These are phyloP conservation scores for Kodamaea nitidulidarum DNA, from an alignment of 805 yeast genomes.

Conservation along the genomic window DNA sequence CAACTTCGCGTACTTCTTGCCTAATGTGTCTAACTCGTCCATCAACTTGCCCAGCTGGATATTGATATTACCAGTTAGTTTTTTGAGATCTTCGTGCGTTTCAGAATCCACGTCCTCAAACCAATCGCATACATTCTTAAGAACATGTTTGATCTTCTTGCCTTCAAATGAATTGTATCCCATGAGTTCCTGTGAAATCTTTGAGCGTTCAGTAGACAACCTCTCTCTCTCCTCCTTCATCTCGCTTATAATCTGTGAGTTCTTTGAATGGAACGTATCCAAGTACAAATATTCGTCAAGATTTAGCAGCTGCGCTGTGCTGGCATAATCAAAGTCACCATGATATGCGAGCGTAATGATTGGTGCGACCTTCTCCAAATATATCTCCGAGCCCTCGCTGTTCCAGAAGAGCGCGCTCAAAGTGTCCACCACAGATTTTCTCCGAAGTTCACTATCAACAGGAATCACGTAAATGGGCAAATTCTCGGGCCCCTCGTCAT, in stretches of 20 bases:
- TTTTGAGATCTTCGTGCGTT: constrained; percentile 15
- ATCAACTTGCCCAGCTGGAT: constrained; percentile 15
- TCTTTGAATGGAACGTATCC: constrained; percentile 27
- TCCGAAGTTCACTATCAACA: constrained; percentile 31
- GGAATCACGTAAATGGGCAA: constrained; percentile 21
- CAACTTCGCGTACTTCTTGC: constrained; percentile 12
- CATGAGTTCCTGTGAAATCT: constrained; percentile 26
- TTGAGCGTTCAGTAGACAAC: constrained; percentile 15
- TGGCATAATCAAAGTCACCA: constrained; percentile 23
- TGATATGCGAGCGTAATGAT: constrained; percentile 27
- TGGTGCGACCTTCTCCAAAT: constrained; percentile 26
- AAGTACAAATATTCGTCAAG: constrained; percentile 34
- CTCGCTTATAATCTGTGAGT: constrained; percentile 17
- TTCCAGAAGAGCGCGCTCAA: constrained; percentile 38
- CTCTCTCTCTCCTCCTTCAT: constrained; percentile 17
- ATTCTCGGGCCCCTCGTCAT: constrained; percentile 11
- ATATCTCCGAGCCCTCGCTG: constrained; percentile 27
- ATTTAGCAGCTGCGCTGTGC: constrained; percentile 15
- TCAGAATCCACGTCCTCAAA: constrained; percentile 13
- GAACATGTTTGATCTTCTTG: constrained; percentile 27
- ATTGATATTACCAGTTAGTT: constrained; percentile 19
- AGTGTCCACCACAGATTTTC: constrained; percentile 25
- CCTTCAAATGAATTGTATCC: constrained; percentile 37
- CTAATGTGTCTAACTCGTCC: constrained; percentile 17
- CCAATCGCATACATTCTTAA: constrained; percentile 20